Base-by-base conservation (phyloP, 306 rosid genomes). In the Ziziphus jujuba region DNA sequence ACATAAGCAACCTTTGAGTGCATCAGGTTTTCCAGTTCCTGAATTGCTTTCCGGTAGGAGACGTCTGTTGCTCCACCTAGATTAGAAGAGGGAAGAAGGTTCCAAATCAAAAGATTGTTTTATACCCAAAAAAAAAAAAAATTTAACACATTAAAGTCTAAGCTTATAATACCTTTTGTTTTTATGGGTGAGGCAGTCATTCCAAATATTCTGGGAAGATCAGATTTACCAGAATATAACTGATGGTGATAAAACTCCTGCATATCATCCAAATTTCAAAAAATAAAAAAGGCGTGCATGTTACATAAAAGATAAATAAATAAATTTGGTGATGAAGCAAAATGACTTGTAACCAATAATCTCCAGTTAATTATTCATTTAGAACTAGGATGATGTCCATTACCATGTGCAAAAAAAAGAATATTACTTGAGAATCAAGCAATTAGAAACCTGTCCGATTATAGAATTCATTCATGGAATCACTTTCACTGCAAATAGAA, bases 141-240 rank as follows among this genome's bases (percentile, higher is more conserved):
- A 11, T 38, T 50, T 16, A 21, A 60, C 15, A 35, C 62, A 12
- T 40, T 40, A 40, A 0, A 40, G 45, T 40, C 12, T 9, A 40
- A 12, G 45, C 45, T 28, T 12, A 53, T 34, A 59, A 52, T 67
- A 92, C 98, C 96, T 79, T 92, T 92, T 4, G 96, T 75, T 67
- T 92, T 92, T 36, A 92, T 79, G 24, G 91, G 98, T 58, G 98
- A 84, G 54, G 96, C 97, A 63, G 96, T 87, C 98, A 92, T 92
- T 73, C 98, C 98, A 28, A 92, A 75, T 72, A 92, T 83, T 59
- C 88, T 76, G 35, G 97, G 98, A 64, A 89, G 89, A 24, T 76
- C 73, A 63, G 79, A 63, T 64, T 50, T 33, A 21, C 85, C 79
- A 58, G 53, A 67, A 6, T 23, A 13, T 74, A 87, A 44, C 51